Evolutionary conservation across 2,329 filamentous ascomycete species (phyloP).

Genomic region (Thielaviopsis populi): DNA sequence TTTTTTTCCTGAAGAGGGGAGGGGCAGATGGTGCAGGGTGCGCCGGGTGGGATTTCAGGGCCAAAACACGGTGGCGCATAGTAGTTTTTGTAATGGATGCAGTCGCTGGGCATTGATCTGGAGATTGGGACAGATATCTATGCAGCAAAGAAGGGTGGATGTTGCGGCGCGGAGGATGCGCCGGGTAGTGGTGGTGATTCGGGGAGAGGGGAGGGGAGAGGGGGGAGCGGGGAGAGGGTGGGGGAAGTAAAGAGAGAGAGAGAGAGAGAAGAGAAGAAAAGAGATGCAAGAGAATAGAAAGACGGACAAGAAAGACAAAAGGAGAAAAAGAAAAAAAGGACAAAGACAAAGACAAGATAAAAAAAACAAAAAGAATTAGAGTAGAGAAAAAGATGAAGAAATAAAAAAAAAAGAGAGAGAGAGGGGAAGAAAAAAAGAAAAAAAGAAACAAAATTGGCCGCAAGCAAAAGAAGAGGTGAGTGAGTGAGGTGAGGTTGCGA

Average conservation of each 20-base stretch:
- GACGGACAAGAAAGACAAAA: no score
- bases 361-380: neutral
- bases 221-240: neutral
- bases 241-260: neutral
- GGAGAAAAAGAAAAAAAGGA: neutral
- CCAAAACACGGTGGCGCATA: neutral
- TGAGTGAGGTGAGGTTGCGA: conserved; percentile 2
- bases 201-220: neutral
- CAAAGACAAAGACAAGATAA: neutral
- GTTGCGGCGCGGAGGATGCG: conserved; percentile 8
- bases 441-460: neutral
- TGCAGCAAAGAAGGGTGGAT: neutral
- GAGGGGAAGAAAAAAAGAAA: neutral
- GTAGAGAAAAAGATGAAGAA: neutral
- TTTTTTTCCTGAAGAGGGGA: no score
- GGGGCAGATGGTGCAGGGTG: neutral
- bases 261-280: neutral
- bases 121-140: neutral
- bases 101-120: neutral
- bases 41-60: neutral
- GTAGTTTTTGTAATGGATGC: neutral
- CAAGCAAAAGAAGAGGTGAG: neutral
- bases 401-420: neutral
- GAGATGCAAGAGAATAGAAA: neutral
- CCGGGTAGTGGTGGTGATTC: neutral